Evolutionary conservation across 1,284 basidiomycete genomes (phyloP), one percentile per base, ranked within the genome.

Genomic region (Microbotryum scabiosae): DNA sequence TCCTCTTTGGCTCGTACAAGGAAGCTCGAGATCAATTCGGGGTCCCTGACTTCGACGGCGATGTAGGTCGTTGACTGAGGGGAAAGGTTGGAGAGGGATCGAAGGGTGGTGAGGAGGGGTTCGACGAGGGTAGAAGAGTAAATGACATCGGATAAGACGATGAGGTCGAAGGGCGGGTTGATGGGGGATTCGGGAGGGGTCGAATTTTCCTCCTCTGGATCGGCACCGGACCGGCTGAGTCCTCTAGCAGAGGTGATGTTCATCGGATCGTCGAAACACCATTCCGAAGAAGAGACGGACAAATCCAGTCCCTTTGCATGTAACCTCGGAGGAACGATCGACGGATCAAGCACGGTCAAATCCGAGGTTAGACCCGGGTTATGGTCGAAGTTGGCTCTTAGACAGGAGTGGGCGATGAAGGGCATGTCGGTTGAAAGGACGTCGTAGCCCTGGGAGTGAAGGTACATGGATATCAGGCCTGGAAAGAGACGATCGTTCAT

Each of bases 101-200:
- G 79, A 7, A 90, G 74, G n/a, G 86, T 83, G 49, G 81, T 80
- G 50, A 91, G 80, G 51, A 94, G 82, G 0, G 87, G 87, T 20
- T 79, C 72, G 32, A 86, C 75, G 54, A 93, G 83, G 9, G 80
- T 76, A 1, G 80, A 73, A 32, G 79, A 75, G 74, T 92, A 94
- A 57, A 93, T 77, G 0, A 91, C 93, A 75, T 96, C 91, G 59
- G 90, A 85, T 20, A 88, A 85, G 59, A 89, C 74, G 65, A 94
- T 84, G 63, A 91, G 79, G 75, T 92, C 86, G 76, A 87, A 86
- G 10, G 56, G 56, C 0, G 83, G 83, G 0, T 57, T 43, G 20
- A 20, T 5, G 26, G 25, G 32, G 16, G 14, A 5, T 23, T 12
- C n/a, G 45, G 28, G 23, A 32, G 51, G 20, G 43, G 25, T 21